Evolutionary conservation across 2,329 filamentous ascomycete species (phyloP), one percentile per base, ranked within the genome.

Genomic region (Coniochaeta sp.): DNA sequence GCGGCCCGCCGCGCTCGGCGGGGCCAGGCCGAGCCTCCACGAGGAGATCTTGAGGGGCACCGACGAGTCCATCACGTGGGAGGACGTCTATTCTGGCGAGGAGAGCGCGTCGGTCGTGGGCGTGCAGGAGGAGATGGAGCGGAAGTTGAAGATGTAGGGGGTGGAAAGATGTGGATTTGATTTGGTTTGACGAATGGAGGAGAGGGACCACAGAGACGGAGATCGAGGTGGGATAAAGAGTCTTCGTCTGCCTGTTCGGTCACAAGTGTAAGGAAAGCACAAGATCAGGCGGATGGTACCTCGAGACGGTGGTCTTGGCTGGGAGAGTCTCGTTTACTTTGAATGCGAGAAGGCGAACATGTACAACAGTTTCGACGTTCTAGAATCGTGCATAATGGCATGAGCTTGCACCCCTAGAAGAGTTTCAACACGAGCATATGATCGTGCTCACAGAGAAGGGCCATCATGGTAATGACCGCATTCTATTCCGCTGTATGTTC

Each of bases 111-210:
- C 84, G 63, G 79, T 85, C 47, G 84, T 88, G 26, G 85, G 88
- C 59, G 87, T 97, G 76, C 92, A 97, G 69, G 88, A 91, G 61
- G 93, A 98, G 84, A 92, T 97, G 86, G 93, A 97, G 86, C 84
- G 85, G 76, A 91, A 91, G 82, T 79, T 96, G 75, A 89, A 87
- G 82, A 96, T 97, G 72, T 78, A 22, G 79, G 80, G 74, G 77
- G 19, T 40, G 55, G 31, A 24, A 9, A 31, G 28, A 31, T 31
- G 28, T n/a, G n/a, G n/a, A n/a, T n/a, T n/a, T n/a, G n/a, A n/a
- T n/a, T n/a, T n/a, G n/a, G n/a, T n/a, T n/a, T n/a, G n/a, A n/a
- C n/a, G n/a, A n/a, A n/a, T n/a, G n/a, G n/a, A n/a, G n/a, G n/a
- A n/a, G n/a, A n/a, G n/a, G n/a, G n/a, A n/a, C n/a, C n/a, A n/a